phyloP scores from a whole-genome alignment of 2,329 filamentous ascomycete genomes.

The Neonectria magnoliae region DNA sequence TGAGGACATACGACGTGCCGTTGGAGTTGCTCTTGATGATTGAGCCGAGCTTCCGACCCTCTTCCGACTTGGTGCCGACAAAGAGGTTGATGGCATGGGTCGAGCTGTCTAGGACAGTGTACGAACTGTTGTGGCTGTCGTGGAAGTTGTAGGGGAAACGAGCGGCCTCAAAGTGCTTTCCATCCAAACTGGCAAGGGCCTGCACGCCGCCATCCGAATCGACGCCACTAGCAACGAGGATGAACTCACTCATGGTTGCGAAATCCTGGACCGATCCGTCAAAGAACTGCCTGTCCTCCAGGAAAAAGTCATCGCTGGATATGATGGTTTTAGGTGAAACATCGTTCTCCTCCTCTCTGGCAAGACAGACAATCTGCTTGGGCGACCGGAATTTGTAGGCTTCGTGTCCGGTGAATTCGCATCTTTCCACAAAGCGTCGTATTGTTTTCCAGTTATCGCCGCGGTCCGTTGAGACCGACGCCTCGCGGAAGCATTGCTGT shows the following conservation, averaged over 20 bases:
- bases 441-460: slow-evolving; percentile 83
- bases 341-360: slow-evolving; percentile 64
- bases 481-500: slow-evolving; percentile 74
- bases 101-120: slow-evolving; percentile 94
- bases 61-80: slow-evolving; percentile 77
- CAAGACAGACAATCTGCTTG: slow-evolving; percentile 69
- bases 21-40: slow-evolving; percentile 99
- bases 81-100: slow-evolving; percentile 95
- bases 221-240: slow-evolving; percentile 79
- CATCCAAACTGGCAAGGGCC: slow-evolving; percentile 87
- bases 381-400: slow-evolving; percentile 63
- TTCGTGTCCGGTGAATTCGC: slow-evolving; percentile 82
- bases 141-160: slow-evolving; percentile 88
- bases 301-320: slow-evolving; percentile 83
- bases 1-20: slow-evolving; percentile 92
- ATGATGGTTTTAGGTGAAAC: slow-evolving; percentile 74
- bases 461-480: slow-evolving; percentile 81
- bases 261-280: slow-evolving; percentile 78
- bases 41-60: slow-evolving; percentile 78
- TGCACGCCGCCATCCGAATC: slow-evolving; percentile 72
- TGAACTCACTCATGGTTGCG: slow-evolving; percentile 96
- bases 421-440: slow-evolving; percentile 78
- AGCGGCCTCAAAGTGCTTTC: slow-evolving; percentile 81
- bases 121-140: slow-evolving; percentile 80
- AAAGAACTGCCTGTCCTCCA: slow-evolving; percentile 63